Conservation (phyloP, 495 filamentous ascomycete species). For the Penicillium goetzii region DNA sequence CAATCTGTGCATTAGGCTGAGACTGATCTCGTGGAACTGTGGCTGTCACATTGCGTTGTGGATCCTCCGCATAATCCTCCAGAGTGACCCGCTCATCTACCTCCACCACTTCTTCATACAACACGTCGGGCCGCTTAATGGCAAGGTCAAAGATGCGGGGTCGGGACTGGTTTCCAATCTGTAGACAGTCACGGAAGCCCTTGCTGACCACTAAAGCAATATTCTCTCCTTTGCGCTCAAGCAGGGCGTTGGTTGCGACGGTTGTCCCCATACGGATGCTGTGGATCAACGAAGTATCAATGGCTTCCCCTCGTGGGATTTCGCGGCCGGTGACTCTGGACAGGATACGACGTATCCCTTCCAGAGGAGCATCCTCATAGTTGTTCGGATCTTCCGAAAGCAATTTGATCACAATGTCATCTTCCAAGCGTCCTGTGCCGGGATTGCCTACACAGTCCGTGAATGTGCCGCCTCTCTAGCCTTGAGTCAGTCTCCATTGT, state of each 20-base stretch:
- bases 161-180: conserved; percentile 76
- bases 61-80: conserved; percentile 55
- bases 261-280: conserved; percentile 86
- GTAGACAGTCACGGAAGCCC: conserved; percentile 85
- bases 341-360: conserved; percentile 82
- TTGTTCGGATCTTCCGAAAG: conserved; percentile 81
- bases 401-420: conserved; percentile 72
- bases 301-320: conserved; percentile 73
- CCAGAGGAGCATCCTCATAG: conserved; percentile 79
- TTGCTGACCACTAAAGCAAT: conserved; percentile 84
- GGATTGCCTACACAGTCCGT: conserved; percentile 36
- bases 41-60: conserved; percentile 21
- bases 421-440: conserved; percentile 29
- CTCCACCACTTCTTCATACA: conserved; percentile 72
- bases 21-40: conserved; percentile 12
- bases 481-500: background rate
- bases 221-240: conserved; percentile 88
- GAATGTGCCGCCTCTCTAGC: conserved; percentile 34
- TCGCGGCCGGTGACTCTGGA: conserved; percentile 70
- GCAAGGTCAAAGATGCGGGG: conserved; percentile 77
- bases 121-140: conserved; percentile 71
- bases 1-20: conserved; percentile 15
- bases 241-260: conserved; percentile 79
- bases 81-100: conserved; percentile 81
- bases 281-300: conserved; percentile 77